Percentiles rank a stretch among this genome's conserved stretches.
These are phyloP conservation scores for Barnettozyma vustinii DNA, from an alignment of 805 yeast genomes.

Conservation along the genomic window DNA sequence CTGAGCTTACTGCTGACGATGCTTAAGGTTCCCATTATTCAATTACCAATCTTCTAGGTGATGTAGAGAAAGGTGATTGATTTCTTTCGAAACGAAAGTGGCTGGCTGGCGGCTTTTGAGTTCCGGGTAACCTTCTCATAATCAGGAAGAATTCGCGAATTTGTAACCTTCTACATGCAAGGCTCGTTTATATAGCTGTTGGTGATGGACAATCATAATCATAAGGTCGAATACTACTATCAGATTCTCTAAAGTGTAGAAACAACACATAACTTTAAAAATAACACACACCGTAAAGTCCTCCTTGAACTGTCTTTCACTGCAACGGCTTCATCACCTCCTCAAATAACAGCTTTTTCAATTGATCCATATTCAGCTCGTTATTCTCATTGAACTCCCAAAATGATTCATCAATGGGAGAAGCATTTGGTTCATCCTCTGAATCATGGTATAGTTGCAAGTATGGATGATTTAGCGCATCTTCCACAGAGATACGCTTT, in stretches of 20 bases:
- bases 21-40: background rate
- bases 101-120: background rate
- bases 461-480: constrained; percentile 73
- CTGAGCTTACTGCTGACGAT: background rate
- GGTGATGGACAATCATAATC: too few species aligned
- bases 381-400: constrained; percentile 39
- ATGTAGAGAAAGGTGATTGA: background rate
- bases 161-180: too few species aligned
- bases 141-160: background rate
- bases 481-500: constrained; percentile 67
- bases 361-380: constrained; percentile 64
- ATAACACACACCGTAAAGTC: background rate
- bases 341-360: constrained; percentile 71
- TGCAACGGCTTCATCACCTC: constrained; percentile 60
- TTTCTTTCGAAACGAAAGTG: background rate
- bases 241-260: too few species aligned
- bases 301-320: background rate
- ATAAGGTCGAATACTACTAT: too few species aligned
- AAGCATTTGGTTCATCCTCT: constrained; percentile 57
- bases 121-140: background rate
- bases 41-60: background rate
- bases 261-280: too few species aligned
- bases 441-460: constrained; percentile 63
- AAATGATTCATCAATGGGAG: constrained; percentile 32
- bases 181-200: too few species aligned